Base-by-base conservation (phyloP, 208 protist genomes). In the Balamuthia mandrillaris region DNA sequence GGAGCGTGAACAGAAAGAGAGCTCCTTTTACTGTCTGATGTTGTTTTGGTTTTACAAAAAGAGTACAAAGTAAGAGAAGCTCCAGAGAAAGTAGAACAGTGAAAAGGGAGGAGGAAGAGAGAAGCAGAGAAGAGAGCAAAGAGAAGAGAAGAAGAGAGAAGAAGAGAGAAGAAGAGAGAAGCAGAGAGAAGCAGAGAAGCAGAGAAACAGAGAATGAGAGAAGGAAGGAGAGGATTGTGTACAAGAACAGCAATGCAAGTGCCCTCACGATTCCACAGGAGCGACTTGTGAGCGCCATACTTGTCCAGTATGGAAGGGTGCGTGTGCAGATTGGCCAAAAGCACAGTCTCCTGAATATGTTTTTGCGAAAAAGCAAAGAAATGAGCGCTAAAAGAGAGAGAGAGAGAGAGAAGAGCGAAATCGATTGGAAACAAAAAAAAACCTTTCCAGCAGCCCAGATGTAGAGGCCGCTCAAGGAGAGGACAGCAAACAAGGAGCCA, bases 381-480 rank as follows among this genome's bases (percentile, higher is more conserved):
- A 3, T 65, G 29, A 65, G 29, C 16, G 14, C 14, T 4, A 65
- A 65, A 10, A 5, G 42, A 16, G 5, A 49, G n/a, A 27, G 41
- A 74, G 31, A 74, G 52, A 27, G 6, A 18, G 24, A 27, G 6
- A n/a, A 16, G 5, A 49, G n/a, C 12, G 41, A 74, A 18, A 74
- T 21, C 24, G 6, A 18, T 60, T 21, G 6, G 41, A 78, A 56
- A 35, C 12, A 27, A 74, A 49, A 74, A 74, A 27, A 42, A 35
- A 78, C 68, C 44, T 78, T 41, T 12, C 68, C 68, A 31, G 21
- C 44, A n/a, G 68, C 51, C 68, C 68, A 78, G 14, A 78, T 41
- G 2, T 41, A 78, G 1, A 78, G 44, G 27, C 68, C 51, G 44
- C 37, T 2, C 31, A 47, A 35, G 3, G 68, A 78, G 31, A 78